Base-by-base conservation (phyloP, 257 asterid genomes). In the Solanum corneliomulleri region DNA sequence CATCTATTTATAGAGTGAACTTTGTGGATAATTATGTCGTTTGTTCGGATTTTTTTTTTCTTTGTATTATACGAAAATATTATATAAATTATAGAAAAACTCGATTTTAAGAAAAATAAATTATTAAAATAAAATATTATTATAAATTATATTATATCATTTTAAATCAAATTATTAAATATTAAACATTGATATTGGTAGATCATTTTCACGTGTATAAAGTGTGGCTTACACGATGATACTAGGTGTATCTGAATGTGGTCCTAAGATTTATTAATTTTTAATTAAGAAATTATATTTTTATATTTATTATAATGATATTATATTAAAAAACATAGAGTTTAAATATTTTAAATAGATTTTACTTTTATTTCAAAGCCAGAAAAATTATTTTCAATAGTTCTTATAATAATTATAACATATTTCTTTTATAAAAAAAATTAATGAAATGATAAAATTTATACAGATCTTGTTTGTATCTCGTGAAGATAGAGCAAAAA, bases 21-120 rank as follows among this genome's bases (percentile, higher is more conserved):
- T 20, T 56, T 8, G 2, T 0, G 5, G 0, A 47, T 47, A 12
- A 20, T 20, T 1, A 58, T 2, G 5, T 60, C 2, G 14, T 9
- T 60, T 60, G 1, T 60, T 10, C 1, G 14, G 2, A 60, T 60
- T 9, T 52, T 60, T 60, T 8, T 52, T 58, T 9, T 3, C 3
- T 21, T 21, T 6, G 2, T 2, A 2, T 18, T 56, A 18, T 56
- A 0, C 20, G 1, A 56, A 18, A 18, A 52, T 47, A 47, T 9
- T 11, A 42, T 42, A 42, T 9, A 42, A 42, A 41, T 41, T 9
- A 0, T 9, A 2, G 4, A 8, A 49, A 49, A 5, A 49, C 1
- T 49, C 9, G 0, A 49, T 49, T 15, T 16, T 3, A 15, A 49
- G 23, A 8, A 56, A 7, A 56, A 18, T 56, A 56, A 4, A 18